phyloP scores from a whole-genome alignment of 352 stramenopile species.

The Pythium pyrilobum region DNA sequence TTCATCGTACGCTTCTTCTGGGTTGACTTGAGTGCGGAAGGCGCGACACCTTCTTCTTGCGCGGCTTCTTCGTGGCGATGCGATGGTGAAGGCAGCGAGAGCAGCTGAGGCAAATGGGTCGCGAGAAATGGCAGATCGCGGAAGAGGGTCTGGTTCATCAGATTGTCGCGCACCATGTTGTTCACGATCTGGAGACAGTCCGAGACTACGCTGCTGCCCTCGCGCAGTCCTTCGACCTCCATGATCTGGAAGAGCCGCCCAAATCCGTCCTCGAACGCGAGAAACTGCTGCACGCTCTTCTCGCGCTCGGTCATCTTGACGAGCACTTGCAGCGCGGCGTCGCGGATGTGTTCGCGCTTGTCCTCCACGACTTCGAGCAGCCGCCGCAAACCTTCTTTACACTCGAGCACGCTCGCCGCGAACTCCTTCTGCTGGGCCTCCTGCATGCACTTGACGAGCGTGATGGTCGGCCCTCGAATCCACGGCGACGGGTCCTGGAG shows the following conservation, averaged over 20 bases:
- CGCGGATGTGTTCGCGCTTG: slow-evolving; percentile 78
- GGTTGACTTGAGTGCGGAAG: slow-evolving; percentile 18
- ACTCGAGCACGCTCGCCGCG: slow-evolving; percentile 40
- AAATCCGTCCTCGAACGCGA: slow-evolving; percentile 84
- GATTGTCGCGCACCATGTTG: slow-evolving; percentile 76
- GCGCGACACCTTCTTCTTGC: slow-evolving; percentile 6
- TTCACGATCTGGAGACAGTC: slow-evolving; percentile 77
- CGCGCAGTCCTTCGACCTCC: slow-evolving; percentile 48
- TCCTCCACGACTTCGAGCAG: slow-evolving; percentile 75
- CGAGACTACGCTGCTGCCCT: slow-evolving; percentile 49
- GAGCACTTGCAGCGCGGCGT: slow-evolving; percentile 62
- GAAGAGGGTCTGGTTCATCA: slow-evolving; percentile 76
- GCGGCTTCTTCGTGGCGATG: not conserved
- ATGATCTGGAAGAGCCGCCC: slow-evolving; percentile 71
- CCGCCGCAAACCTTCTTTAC: slow-evolving; percentile 60
- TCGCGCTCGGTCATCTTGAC: slow-evolving; percentile 61
- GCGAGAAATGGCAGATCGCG: slow-evolving; percentile 51
- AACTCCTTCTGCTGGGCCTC: slow-evolving; percentile 46
- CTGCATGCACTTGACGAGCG: slow-evolving; percentile 53
- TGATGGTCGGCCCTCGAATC: slow-evolving; percentile 67
- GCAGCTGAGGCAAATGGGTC: slow-evolving; percentile 42
- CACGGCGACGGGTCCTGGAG: slow-evolving; percentile 74
- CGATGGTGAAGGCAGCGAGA: slow-evolving; percentile 23
- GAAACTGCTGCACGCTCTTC: slow-evolving; percentile 72
- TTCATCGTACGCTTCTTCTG: slow-evolving; percentile 58